These are phyloP conservation scores for Misopates orontium DNA, from an alignment of 257 asterid species.

Conservation along the genomic window DNA sequence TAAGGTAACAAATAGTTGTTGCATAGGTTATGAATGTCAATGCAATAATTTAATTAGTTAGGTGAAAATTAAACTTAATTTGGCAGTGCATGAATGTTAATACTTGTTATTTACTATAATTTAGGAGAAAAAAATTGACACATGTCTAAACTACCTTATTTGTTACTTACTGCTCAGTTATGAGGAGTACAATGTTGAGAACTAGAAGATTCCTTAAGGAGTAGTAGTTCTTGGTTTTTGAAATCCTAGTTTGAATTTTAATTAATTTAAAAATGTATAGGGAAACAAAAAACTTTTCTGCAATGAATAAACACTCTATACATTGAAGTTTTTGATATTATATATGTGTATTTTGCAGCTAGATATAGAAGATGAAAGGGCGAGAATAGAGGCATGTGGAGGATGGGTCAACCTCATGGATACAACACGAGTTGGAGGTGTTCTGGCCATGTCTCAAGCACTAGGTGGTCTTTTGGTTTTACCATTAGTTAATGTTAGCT, in stretches of 20 bases:
- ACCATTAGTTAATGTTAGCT: too few species aligned
- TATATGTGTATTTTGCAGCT: constrained; percentile 36
- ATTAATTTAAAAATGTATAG: too few species aligned
- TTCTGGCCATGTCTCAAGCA: constrained; percentile 67
- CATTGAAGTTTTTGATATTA: not conserved
- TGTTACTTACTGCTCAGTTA: too few species aligned
- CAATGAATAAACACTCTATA: not conserved
- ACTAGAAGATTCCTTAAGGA: not conserved
- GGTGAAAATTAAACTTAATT: not conserved
- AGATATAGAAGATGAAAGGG: constrained; percentile 46
- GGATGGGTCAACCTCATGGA: constrained; percentile 44
- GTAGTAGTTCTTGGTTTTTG: not conserved
- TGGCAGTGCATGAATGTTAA: not conserved
- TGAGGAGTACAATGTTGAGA: not conserved
- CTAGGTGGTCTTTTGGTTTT: constrained; percentile 35
- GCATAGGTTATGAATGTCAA: not conserved
- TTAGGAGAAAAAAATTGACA: too few species aligned
- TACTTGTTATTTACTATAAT: too few species aligned
- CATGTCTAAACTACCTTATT: too few species aligned
- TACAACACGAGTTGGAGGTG: constrained; percentile 54
- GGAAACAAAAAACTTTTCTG: not conserved
- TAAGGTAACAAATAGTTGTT: constrained; percentile 38
- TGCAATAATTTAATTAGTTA: not conserved
- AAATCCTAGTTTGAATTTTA: too few species aligned
- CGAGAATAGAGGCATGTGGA: constrained; percentile 47